A percentile compares a stretch with the other conserved stretches of the same genome.
Conservation (phyloP, 768 basidiomycete species). For the Porpolomopsis calyptriformis region DNA sequence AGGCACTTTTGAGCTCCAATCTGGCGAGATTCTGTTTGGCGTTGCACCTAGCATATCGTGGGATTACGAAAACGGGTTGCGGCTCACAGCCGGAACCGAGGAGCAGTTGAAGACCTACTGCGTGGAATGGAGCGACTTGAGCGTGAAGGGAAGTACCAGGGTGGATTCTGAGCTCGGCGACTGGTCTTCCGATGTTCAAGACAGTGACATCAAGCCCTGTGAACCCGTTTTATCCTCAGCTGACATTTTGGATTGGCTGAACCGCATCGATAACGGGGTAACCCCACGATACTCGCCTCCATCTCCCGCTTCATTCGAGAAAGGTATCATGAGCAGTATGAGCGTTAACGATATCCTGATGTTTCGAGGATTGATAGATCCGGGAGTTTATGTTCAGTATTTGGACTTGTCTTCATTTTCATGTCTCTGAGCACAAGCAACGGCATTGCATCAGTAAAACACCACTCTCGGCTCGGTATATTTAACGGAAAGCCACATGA, state of each 20-base stretch:
- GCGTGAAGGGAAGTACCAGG: not conserved
- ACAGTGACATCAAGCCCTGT: constrained; percentile 1
- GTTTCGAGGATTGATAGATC: constrained; percentile 4
- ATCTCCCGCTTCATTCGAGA: constrained; percentile 4
- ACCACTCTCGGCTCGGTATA: no score
- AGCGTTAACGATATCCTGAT: constrained; percentile 5
- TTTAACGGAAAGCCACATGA: no score
- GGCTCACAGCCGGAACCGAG: not conserved
- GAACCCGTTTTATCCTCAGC: not conserved
- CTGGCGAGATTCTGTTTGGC: constrained; percentile 2
- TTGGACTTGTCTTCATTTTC: constrained; percentile 1
- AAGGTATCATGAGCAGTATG: constrained; percentile 5
- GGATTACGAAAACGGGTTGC: not conserved
- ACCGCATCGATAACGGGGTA: not conserved
- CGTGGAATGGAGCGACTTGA: constrained; percentile 1
- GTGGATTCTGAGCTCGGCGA: not conserved
- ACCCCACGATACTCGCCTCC: not conserved
- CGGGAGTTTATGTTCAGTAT: constrained; percentile 4
- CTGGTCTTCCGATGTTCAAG: not conserved
- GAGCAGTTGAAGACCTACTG: not conserved
- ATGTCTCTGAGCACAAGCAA: no score
- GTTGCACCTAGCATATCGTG: constrained; percentile 1
- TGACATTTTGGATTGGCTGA: constrained; percentile 3
- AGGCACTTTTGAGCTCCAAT: not conserved
- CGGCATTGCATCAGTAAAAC: no score